Evolutionary conservation across 2,329 filamentous ascomycete genomes (phyloP), one percentile per base, ranked within the genome.

Genomic region (Colletotrichum sp.): DNA sequence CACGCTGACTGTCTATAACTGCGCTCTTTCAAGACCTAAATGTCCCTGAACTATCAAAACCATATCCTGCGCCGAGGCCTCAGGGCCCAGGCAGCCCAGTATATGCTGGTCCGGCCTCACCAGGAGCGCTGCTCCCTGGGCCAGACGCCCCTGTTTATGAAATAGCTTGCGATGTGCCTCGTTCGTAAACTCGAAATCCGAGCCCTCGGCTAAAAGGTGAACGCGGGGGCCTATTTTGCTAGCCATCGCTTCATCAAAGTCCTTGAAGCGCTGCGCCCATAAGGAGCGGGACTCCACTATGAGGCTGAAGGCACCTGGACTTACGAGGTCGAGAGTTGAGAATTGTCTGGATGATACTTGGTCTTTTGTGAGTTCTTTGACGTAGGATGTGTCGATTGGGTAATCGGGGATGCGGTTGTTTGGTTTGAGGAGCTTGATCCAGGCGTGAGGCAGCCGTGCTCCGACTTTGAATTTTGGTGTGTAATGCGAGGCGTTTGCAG

Each of bases 41-140:
- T 70, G 68, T 12, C 36, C 24, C 36, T 32, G 13, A 1, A 63
- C 39, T 2, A 21, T 28, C 9, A 10, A 16, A n/a, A 36, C 15
- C 15, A 70, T n/a, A n/a, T 70, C 68, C 12, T 34, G 10, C 36
- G 68, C 68, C 57, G 64, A 68, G 5, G 73, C n/a, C 6, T 60
- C 75, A 7, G 67, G 57, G 5, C 62, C 32, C 7, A 75, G 7
- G 15, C 71, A 76, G 36, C 78, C 75, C 82, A 79, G 68, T 9
- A 86, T 81, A 71, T 86, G 84, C 69, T 86, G 85, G 73, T 87
- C 85, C 5, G 85, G 85, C n/a, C 85, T 79, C 15, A 86, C 78
- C 5, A 86, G 67, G 8, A 83, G 74, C 1, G 81, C 84, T 16
- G 80, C 78, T 8, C 80, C 80, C 5, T 79, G 67, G 7, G 68